Evolutionary conservation across 2,329 filamentous ascomycete species (phyloP).

Genomic region (Cladophialophora psammophila): DNA sequence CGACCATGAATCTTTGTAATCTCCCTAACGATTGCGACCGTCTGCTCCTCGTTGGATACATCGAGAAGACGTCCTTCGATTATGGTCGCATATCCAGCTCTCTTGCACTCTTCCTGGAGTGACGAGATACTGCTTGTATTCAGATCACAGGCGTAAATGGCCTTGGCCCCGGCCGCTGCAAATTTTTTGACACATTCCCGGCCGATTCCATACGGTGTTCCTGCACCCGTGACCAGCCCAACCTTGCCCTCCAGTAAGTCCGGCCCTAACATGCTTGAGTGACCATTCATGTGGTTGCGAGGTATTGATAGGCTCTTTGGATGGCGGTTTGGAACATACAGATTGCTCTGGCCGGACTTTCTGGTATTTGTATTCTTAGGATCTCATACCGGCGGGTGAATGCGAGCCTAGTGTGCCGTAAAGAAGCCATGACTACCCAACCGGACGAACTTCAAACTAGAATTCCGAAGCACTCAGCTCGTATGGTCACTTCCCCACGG

Average conservation of each 20-base stretch:
- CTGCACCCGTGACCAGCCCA: conserved; percentile 43
- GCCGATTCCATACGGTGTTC: conserved; percentile 42
- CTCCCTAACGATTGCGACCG: conserved; percentile 22
- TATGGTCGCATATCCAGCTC: conserved; percentile 14
- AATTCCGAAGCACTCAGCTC: no score
- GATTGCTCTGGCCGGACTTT: no score
- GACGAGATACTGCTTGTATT: conserved; percentile 15
- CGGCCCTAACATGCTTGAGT: no score
- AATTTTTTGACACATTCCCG: conserved; percentile 39
- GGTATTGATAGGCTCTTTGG: no score
- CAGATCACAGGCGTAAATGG: conserved; percentile 29
- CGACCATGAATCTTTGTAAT: conserved; percentile 22
- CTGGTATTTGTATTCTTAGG: no score
- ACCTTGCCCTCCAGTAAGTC: conserved; percentile 32
- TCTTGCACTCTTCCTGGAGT: conserved; percentile 23
- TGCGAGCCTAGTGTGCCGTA: no score
- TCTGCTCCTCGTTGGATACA: conserved; percentile 23
- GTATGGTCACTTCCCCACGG: no score
- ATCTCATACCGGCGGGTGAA: no score
- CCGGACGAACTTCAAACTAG: no score
- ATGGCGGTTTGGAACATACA: no score
- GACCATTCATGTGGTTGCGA: no score
- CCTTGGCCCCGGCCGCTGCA: conserved; percentile 29
- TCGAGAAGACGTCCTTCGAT: conserved; percentile 21
- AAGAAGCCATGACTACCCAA: no score